Evolutionary conservation across 441 rosid genomes (phyloP), one percentile per base, ranked within the genome.

Genomic region (Gossypium aridum): DNA sequence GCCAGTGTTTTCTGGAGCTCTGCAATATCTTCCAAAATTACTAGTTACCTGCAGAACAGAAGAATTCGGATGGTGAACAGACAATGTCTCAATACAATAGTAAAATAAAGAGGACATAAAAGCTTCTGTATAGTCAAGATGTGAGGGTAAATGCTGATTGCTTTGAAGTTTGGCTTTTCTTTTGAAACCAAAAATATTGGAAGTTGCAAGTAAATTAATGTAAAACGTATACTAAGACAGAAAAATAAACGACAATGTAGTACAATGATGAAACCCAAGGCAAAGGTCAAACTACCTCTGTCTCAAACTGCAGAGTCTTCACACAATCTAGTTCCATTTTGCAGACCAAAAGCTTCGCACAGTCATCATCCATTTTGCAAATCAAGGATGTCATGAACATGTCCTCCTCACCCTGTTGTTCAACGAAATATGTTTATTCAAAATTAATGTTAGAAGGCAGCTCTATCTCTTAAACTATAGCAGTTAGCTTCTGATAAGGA

Each of bases 341-440:
- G 92, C 97, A 96, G 80, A 93, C 89, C 71, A 96, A 84, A 79
- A 89, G 89, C 88, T 89, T 93, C 87, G 89, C 86, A 69, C 94
- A 91, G 72, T 89, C 93, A 76, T 78, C 81, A 80, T 87, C 91
- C 86, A 93, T 82, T 20, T 86, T 90, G 89, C 99, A 90, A 83
- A 93, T 96, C 84, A 96, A 78, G 70, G 99, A 96, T 60, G 89
- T 81, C 97, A 92, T 86, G 88, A 90, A 93, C 81, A 92, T 82
- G 75, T 87, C 93, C 84, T 87, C 85, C 74, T 93, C 99, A 78
- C 80, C 20, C 99, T 96, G 86, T 80, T 77, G 31, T 67, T 81
- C 78, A 81, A 68, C 53, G 73, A 47, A 31, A 70, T 57, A 57
- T 34, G 8, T 56, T 20, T 47, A 34, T 4, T 28, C 8, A 54